Evolutionary conservation across 495 filamentous ascomycete genomes (phyloP).

Genomic region (Penicillium samsonianum): DNA sequence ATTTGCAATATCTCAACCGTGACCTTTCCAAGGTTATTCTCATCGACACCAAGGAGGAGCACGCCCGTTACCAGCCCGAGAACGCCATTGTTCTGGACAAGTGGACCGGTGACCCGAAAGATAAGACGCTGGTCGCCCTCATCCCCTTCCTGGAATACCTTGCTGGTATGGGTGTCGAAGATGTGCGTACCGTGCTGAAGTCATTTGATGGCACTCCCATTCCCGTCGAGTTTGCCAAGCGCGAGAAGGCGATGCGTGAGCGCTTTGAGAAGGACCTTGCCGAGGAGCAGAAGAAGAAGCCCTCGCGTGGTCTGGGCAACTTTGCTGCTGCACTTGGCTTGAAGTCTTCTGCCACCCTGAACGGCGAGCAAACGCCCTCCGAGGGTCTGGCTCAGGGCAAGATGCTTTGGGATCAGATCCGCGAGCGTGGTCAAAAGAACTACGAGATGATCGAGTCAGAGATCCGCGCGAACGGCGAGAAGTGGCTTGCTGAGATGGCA

Average conservation of each 20-base stretch:
- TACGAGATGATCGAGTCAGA: slow-evolving; percentile 86
- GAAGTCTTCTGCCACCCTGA: slow-evolving; percentile 55
- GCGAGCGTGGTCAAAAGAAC: slow-evolving; percentile 85
- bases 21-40: slow-evolving; percentile 92
- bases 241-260: slow-evolving; percentile 80
- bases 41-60: slow-evolving; percentile 79
- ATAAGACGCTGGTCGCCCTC: slow-evolving; percentile 79
- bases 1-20: slow-evolving; percentile 93
- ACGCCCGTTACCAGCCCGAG: slow-evolving; percentile 82
- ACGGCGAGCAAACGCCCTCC: slow-evolving; percentile 66
- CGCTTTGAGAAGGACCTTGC: slow-evolving; percentile 76
- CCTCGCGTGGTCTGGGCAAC: slow-evolving; percentile 57
- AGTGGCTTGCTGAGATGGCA: slow-evolving; percentile 91
- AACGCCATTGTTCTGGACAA: slow-evolving; percentile 90
- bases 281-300: slow-evolving; percentile 66
- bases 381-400: slow-evolving; percentile 84
- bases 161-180: slow-evolving; percentile 84
- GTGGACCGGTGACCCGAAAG: slow-evolving; percentile 81
- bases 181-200: slow-evolving; percentile 80
- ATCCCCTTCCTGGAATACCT: slow-evolving; percentile 97
- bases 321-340: slow-evolving; percentile 73
- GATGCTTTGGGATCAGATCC: slow-evolving; percentile 90
- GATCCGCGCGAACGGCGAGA: slow-evolving; percentile 87
- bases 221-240: slow-evolving; percentile 80
- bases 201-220: slow-evolving; percentile 86